Conservation (phyloP, 1,284 basidiomycete genomes). For the Moesziomyces sp. region DNA sequence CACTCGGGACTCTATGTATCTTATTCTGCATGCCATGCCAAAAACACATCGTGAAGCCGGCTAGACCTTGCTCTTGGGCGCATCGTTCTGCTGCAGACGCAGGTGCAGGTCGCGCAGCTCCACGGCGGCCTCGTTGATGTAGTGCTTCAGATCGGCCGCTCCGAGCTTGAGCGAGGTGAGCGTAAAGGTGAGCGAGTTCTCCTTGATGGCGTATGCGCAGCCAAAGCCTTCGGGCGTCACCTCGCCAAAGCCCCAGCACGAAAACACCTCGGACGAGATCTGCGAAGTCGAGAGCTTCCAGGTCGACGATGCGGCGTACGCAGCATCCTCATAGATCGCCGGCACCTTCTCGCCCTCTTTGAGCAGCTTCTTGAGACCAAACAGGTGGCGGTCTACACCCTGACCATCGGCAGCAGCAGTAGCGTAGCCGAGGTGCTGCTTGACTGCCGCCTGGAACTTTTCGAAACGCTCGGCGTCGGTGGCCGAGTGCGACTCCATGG, state of each 20-base stretch:
- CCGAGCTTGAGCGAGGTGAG: constrained; percentile 81
- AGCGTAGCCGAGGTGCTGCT: constrained; percentile 86
- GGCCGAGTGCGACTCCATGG: constrained; percentile 78
- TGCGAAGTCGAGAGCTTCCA: constrained; percentile 95
- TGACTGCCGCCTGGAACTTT: constrained; percentile 81
- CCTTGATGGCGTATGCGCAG: constrained; percentile 89
- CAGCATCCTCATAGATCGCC: constrained; percentile 80
- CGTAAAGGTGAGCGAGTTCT: constrained; percentile 88
- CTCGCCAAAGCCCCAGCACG: constrained; percentile 98
- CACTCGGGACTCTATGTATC: too few relatives aligned
- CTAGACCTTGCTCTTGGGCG: constrained; percentile 20
- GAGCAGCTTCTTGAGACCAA: constrained; percentile 86
- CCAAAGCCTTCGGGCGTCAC: constrained; percentile 91
- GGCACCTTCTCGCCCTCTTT: constrained; percentile 81
- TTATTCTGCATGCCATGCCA: too few relatives aligned
- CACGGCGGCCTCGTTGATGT: constrained; percentile 66
- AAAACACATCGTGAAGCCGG: too few relatives aligned
- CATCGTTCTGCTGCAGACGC: constrained; percentile 48
- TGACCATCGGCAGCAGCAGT: constrained; percentile 91
- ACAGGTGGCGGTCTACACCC: constrained; percentile 95
- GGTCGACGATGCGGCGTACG: constrained; percentile 78
- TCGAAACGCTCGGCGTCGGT: constrained; percentile 75
- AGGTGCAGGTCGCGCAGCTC: constrained; percentile 67
- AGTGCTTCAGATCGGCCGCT: constrained; percentile 70
- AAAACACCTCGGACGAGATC: constrained; percentile 82